Base-by-base conservation (phyloP, 164 flowering plant genomes). In the Liriodendron chinense region DNA sequence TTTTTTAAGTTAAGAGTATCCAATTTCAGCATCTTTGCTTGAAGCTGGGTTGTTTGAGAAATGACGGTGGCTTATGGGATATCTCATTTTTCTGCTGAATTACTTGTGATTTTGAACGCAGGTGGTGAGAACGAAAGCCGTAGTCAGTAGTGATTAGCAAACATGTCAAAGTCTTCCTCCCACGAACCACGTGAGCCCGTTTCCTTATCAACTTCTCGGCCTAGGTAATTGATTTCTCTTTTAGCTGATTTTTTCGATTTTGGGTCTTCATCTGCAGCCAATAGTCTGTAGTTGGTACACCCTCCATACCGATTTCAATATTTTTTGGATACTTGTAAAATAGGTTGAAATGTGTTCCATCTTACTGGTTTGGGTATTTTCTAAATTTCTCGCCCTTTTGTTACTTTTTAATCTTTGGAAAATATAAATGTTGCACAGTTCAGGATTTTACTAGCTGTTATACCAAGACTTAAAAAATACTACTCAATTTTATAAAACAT, bases 141-240 rank as follows among this genome's bases (percentile, higher is more conserved):
- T 73, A 76, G 79, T 78, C 70, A 76, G 14, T 47, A 23, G 28
- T 18, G 23, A 71, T 72, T 77, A 65, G 76, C 76, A 82, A 83
- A 79, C 71, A 89, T 89, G 94, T 83, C 92, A 76, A 87, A 81
- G 76, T 84, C 85, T 80, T 83, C 86, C 74, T 80, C 88, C 65
- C 85, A 81, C 69, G 86, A 78, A 74, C 78, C 82, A 66, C 79
- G 65, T 50, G 82, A 76, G 25, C 57, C 25, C 3, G 28, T 6
- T 64, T 68, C 80, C 57, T 76, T 80, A 43, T 82, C 87, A 74
- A 47, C 82, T 77, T 78, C 83, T 75, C 78, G 49, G 69, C 43
- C 70, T 20, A 76, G 77, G 83, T 79, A 70, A 71, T 48, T 67
- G 20, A 22, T 72, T 43, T 7, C 28, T 47, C 53, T 43, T 59